These are phyloP conservation scores for Roridomyces roridus DNA, from an alignment of 768 basidiomycete genomes.

Conservation along the genomic window DNA sequence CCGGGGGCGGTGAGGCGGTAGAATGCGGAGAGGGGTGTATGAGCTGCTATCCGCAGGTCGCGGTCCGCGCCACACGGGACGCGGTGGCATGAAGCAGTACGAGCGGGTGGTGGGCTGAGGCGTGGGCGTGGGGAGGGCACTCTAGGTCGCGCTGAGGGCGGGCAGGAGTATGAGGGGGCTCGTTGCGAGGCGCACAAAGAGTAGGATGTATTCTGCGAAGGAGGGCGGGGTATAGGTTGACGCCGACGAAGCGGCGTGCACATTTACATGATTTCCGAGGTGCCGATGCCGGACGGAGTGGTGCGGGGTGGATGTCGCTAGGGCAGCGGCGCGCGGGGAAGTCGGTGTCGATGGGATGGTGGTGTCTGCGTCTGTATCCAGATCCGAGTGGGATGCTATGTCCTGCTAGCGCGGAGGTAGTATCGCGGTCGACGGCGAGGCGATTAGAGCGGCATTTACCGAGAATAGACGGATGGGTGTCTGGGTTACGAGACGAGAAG, in stretches of 20 bases:
- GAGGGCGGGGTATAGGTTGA: not conserved
- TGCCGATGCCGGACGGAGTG: not conserved
- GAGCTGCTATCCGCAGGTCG: too few species aligned
- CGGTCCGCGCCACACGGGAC: too few species aligned
- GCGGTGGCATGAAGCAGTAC: too few species aligned
- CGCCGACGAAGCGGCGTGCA: conserved; percentile 1
- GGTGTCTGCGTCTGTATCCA: not conserved
- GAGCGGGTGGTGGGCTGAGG: too few species aligned
- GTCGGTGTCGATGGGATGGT: not conserved
- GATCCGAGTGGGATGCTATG: too few species aligned
- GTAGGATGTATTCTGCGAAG: too few species aligned
- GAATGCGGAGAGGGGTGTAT: not conserved
- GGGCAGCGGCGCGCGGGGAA: not conserved
- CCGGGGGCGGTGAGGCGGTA: conserved; percentile 8
- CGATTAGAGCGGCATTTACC: not conserved
- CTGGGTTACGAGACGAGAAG: conserved; percentile 12
- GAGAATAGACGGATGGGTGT: conserved; percentile 4
- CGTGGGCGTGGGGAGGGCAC: too few species aligned
- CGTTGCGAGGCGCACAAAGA: too few species aligned
- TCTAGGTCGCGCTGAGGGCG: too few species aligned
- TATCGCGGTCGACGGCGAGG: too few species aligned
- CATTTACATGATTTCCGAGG: not conserved
- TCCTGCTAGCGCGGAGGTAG: not conserved
- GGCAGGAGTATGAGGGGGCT: too few species aligned
- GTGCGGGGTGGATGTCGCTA: too few species aligned